phyloP scores from a whole-genome alignment of 176 grass and related monocot species.

The Cenchrus americanus region DNA sequence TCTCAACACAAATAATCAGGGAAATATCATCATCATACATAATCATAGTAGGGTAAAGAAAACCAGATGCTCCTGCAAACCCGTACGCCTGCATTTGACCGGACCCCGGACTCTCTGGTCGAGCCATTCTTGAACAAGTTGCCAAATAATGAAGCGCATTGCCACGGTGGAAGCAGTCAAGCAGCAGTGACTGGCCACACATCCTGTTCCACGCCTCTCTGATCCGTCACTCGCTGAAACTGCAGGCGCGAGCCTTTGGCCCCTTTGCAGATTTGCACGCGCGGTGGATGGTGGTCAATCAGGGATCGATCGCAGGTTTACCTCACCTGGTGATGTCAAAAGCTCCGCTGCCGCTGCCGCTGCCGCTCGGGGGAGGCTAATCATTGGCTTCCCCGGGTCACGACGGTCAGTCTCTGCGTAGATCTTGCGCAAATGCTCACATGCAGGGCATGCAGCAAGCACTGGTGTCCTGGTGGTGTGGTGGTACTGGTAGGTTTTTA shows the following conservation, averaged over 20 bases:
- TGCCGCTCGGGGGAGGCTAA: neutral
- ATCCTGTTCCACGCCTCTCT: neutral
- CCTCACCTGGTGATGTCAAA: neutral
- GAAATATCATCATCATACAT: neutral
- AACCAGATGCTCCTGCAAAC: neutral
- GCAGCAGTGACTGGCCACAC: neutral
- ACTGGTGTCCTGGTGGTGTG: no score
- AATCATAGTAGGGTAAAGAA: neutral
- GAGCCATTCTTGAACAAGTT: neutral
- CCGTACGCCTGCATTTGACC: neutral
- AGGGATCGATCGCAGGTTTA: neutral
- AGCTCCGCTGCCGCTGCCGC: neutral
- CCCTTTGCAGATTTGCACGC: neutral
- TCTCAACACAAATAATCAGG: neutral
- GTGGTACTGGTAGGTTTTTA: neutral
- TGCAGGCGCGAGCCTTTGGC: neutral
- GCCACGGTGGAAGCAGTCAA: neutral
- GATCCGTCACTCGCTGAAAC: neutral
- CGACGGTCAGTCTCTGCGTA: neutral
- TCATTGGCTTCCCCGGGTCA: neutral
- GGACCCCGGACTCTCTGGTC: no score
- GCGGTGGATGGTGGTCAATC: neutral
- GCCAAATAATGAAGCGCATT: neutral
- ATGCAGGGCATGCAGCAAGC: no score
- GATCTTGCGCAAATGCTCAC: neutral